Evolutionary conservation across 495 filamentous ascomycete species (phyloP), one percentile per base, ranked within the genome.

Genomic region (Saxophila tyrrhenica): DNA sequence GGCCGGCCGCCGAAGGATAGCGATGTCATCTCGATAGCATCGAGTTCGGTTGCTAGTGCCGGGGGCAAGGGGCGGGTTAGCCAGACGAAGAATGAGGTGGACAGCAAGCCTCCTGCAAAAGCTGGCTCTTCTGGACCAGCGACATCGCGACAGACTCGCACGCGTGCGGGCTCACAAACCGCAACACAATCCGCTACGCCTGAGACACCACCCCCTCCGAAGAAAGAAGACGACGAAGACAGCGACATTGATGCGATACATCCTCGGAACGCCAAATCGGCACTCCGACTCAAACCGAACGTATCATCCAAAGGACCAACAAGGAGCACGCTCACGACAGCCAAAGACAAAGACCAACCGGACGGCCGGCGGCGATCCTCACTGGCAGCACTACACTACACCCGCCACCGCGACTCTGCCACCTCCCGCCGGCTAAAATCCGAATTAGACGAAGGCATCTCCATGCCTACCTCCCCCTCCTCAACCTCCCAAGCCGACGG

Each of bases 191-290:
- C 29, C 13, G 29, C 7, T 13, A 35, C 29, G 5, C 29, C 29
- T 7, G 29, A 35, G 29, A 13, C 29, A 7, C 5, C 5, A 13
- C 29, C 7, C 13, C 7, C 29, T 5, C 5, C 5, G 29, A 7
- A 5, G 7, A 13, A 35, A 35, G 29, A 35, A 5, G 29, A 35
- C 7, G 29, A 35, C 29, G 29, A 35, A 35, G 29, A 35, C n/a
- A 50, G 51, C 24, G 56, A 59, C 17, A 50, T 43, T 17, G 53
- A 38, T 17, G 15, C 20, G 5, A 13, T 35, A 5, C 21, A 42
- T 25, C 41, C 61, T 65, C 75, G 67, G 64, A 79, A 69, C 70
- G 75, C 60, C 59, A 76, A 62, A 67, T 63, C 61, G 16, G 57
- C 17, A 42, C 52, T 52, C 42, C 63, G 50, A 2, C 53, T 50